Evolutionary conservation across 192 early-diverging fungal genomes (phyloP).

Genomic region (Ambispora gerdemannii): DNA sequence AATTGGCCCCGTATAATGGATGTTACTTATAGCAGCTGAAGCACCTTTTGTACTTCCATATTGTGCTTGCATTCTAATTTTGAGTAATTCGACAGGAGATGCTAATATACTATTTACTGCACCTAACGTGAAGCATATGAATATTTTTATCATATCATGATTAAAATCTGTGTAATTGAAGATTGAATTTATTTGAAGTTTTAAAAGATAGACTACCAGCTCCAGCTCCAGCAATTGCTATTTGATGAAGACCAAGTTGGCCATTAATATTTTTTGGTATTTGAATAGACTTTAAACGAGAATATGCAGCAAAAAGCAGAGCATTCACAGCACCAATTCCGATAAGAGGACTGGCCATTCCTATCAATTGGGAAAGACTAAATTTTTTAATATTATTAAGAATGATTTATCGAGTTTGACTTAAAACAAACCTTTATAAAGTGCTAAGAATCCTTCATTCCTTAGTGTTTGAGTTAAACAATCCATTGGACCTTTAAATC

Average conservation of each 20-base stretch:
- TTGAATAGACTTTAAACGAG: slow-evolving; percentile 55
- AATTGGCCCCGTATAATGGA: slow-evolving; percentile 57
- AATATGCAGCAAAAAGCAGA: slow-evolving; percentile 80
- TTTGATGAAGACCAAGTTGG: slow-evolving; percentile 62
- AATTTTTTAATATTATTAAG: not conserved
- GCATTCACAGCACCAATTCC: slow-evolving; percentile 86
- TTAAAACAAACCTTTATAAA: slow-evolving; percentile 68
- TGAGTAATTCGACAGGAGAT: slow-evolving; percentile 92
- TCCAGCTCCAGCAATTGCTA: slow-evolving; percentile 83
- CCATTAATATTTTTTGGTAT: slow-evolving; percentile 41
- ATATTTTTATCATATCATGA: too few species aligned
- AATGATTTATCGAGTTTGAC: not conserved
- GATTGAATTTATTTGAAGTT: too few species aligned
- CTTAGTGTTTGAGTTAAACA: slow-evolving; percentile 79
- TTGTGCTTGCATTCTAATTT: slow-evolving; percentile 90
- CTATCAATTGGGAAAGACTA: slow-evolving; percentile 31
- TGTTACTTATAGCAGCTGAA: slow-evolving; percentile 29
- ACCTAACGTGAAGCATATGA: too few species aligned
- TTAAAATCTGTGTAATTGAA: too few species aligned
- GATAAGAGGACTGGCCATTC: slow-evolving; percentile 76
- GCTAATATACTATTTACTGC: slow-evolving; percentile 79
- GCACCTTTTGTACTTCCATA: slow-evolving; percentile 50
- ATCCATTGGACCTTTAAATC: slow-evolving; percentile 72
- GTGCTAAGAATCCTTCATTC: slow-evolving; percentile 70
- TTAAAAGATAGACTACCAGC: slow-evolving; percentile 56